phyloP scores from a whole-genome alignment of 768 basidiomycete species.

The Macrolepiota fuliginosa region DNA sequence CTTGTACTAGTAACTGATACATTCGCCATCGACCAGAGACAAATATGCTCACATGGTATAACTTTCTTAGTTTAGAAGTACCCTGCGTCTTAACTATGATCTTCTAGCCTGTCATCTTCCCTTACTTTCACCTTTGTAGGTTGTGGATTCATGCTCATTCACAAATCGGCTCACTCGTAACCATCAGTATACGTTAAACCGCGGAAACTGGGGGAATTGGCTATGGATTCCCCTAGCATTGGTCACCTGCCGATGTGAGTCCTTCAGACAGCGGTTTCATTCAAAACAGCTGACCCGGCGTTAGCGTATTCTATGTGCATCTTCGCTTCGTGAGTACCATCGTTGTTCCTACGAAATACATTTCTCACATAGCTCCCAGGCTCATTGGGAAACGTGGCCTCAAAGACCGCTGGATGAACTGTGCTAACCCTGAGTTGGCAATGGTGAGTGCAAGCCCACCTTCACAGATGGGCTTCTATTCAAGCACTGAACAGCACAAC shows the following conservation, averaged over 20 bases:
- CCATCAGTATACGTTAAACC: neutral
- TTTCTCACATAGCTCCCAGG: neutral
- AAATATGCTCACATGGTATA: neutral
- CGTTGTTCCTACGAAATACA: no score
- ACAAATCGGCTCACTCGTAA: neutral
- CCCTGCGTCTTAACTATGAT: no score
- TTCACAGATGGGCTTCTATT: neutral
- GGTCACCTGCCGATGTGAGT: slow-evolving; percentile 10
- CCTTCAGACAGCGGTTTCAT: neutral
- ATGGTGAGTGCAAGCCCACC: neutral
- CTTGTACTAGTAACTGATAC: neutral
- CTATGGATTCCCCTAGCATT: slow-evolving; percentile 11
- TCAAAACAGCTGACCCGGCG: neutral
- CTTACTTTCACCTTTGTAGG: neutral
- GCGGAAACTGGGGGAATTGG: neutral
- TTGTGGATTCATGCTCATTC: neutral
- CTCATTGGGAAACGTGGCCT: neutral
- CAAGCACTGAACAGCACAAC: neutral
- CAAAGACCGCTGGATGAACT: neutral
- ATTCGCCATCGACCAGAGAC: neutral
- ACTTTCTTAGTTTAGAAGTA: neutral
- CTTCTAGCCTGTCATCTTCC: neutral
- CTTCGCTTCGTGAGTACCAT: neutral
- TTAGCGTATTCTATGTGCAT: slow-evolving; percentile 4
- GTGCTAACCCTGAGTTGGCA: neutral